Conservation (phyloP, 495 filamentous ascomycete genomes). For the Parathielavia hyrcaniae region DNA sequence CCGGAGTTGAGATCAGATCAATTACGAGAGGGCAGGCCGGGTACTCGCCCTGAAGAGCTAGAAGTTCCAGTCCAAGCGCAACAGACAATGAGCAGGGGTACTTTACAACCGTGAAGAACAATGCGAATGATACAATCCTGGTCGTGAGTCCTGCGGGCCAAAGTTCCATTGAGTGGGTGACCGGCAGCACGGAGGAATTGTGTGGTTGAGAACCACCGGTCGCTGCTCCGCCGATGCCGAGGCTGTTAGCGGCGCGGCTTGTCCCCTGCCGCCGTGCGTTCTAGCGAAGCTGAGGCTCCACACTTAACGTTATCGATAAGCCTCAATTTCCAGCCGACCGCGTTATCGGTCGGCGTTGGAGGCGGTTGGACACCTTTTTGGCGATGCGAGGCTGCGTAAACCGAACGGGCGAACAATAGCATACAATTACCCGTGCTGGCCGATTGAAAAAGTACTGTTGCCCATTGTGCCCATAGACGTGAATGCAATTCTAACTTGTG, state of each 20-base stretch:
- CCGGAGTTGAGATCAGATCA: too few relatives aligned
- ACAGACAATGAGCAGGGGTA: too few relatives aligned
- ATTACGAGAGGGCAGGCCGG: too few relatives aligned
- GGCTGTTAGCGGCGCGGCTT: not conserved
- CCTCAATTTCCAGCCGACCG: conserved; percentile 30
- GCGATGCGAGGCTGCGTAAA: conserved; percentile 12
- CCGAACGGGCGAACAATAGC: conserved; percentile 1
- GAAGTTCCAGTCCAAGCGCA: too few relatives aligned
- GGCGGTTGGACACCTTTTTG: conserved; percentile 18
- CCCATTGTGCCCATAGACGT: not conserved
- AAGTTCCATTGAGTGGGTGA: too few relatives aligned
- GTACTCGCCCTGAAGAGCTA: too few relatives aligned
- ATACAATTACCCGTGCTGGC: not conserved
- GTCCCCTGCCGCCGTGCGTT: not conserved
- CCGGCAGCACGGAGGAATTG: too few relatives aligned
- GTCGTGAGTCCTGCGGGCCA: too few relatives aligned
- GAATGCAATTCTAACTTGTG: not conserved
- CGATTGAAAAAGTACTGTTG: conserved; percentile 5
- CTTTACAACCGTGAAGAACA: too few relatives aligned
- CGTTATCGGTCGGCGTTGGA: not conserved
- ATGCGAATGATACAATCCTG: too few relatives aligned
- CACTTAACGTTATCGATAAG: conserved; percentile 32
- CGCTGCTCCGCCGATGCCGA: too few relatives aligned
- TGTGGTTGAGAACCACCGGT: too few relatives aligned
- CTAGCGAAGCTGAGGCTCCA: conserved; percentile 26